Evolutionary conservation across 2,329 filamentous ascomycete genomes (phyloP), one percentile per base, ranked within the genome.

Genomic region (Claviceps sp.): DNA sequence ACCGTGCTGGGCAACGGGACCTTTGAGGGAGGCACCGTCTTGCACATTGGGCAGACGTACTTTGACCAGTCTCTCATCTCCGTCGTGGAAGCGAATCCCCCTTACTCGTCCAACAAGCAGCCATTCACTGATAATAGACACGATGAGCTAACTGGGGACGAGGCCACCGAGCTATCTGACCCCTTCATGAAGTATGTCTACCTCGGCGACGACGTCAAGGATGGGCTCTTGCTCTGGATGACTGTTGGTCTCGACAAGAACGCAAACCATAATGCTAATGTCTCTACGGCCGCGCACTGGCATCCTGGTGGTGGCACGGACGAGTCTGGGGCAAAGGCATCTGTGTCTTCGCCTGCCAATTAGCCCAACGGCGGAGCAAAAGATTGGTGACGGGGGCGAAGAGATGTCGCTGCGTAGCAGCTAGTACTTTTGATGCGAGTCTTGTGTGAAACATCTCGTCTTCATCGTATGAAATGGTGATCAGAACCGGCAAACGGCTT

Each of bases 11-110:
- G 68, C 47, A 79, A 81, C 66, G 68, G 70, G 57, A 80, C 77
- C 53, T 67, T 78, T 53, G 62, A 66, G 26, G 73, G 71, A 53
- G 53, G 69, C 73, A 70, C 66, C 36, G 71, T 76, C 47, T 71
- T 74, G 2, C 78, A 84, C 63, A 72, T 82, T 36, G 79, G 80
- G n/a, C 80, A 84, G 62, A 48, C 47, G 54, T 84, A 78, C 70
- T 78, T 81, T 61, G 77, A 81, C 63, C 73, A 79, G 60, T 68
- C 70, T 55, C 50, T 58, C 30, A 50, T 53, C 44, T 70, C 81
- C 37, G 71, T 78, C 20, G 76, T 82, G 49, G 73, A 78, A 54
- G 59, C 59, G 26, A 65, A 64, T 0, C 56, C 62, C 1, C 77
- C 78, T 0, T 76, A 76, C 61, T 61, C 52, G 11, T 60, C 56